Conservation (phyloP, 495 filamentous ascomycete genomes). For the Neurospora pannonica region DNA sequence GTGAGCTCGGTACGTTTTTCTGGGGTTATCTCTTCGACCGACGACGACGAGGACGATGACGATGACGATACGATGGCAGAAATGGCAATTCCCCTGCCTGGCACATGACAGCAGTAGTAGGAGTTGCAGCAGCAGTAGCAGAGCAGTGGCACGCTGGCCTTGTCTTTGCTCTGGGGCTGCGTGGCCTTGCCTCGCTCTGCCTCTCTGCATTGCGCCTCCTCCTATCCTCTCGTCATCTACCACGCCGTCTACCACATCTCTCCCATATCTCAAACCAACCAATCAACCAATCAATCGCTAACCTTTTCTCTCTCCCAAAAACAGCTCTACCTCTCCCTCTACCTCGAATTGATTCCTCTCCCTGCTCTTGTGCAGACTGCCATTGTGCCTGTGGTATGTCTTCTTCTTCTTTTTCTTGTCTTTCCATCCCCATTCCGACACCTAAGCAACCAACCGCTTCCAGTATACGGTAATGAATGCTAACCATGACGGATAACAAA, state of each 20-base stretch:
- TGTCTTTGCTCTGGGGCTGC: neutral
- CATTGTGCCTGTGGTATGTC: conserved; percentile 60
- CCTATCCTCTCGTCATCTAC: neutral
- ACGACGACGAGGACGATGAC: neutral
- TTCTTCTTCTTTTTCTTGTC: too few species aligned
- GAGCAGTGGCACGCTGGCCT: neutral
- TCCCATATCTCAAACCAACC: neutral
- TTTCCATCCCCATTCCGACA: too few species aligned
- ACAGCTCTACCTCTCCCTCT: conserved; percentile 81
- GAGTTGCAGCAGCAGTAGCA: neutral
- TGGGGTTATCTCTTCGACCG: neutral
- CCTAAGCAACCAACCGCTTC: too few species aligned
- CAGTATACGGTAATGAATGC: too few species aligned
- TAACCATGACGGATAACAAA: too few species aligned
- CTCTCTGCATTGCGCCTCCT: neutral
- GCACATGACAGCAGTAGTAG: neutral
- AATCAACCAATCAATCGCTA: neutral
- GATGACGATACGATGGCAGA: neutral
- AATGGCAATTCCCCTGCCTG: neutral
- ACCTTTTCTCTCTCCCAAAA: conserved; percentile 4
- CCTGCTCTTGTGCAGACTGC: conserved; percentile 62
- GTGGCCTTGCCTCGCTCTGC: neutral
- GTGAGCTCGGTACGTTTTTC: conserved; percentile 61
- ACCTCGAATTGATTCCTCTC: conserved; percentile 76
- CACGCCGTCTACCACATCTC: neutral